Base-by-base conservation (phyloP, 495 filamentous ascomycete species). In the Aspergillus biplanus region DNA sequence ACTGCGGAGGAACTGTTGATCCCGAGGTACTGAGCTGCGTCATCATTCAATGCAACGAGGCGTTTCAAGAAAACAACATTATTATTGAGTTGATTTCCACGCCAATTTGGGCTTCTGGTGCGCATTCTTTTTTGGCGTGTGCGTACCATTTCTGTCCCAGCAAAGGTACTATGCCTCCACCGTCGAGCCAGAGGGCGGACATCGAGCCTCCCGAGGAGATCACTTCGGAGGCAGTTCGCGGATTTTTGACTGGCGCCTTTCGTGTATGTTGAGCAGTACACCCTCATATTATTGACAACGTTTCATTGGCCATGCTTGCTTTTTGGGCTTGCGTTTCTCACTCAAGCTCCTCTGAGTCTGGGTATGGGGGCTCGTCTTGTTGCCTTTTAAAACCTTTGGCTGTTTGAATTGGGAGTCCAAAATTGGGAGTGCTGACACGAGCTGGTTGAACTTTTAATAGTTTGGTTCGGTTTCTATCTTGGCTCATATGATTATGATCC, bases 391-490 rank as follows among this genome's bases (percentile, higher is more conserved):
- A 2, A 27, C 21, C 21, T 27, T 27, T 27, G 21, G 21, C 21
- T 27, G 21, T 27, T 27, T 27, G 21, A 27, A 27, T 27, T 27
- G 21, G 21, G 21, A 27, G 21, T 27, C 21, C 2, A 12, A 12
- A 44, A 44, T 44, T 44, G 8, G 4, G n/a, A 13, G 46, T 33
- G 18, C 47, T 21, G 37, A 50, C 37, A 37, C 12, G 15, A 56
- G 21, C 21, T 52, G 33, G 21, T 52, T 46, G 32, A 15, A 61
- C 47, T 4, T n/a, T 12, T 34, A 32, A 52, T 57, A 82, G 79
- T 82, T 80, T 61, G 78, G 78, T 61, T 80, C 80, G 11, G 72
- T 81, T 49, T 81, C 78, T 21, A 79, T 82, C 59, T 68, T 82
- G 11, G 78, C 78, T 4, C 80, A 82, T 68, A 79, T 82, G 76